Evolutionary conservation across 2,329 filamentous ascomycete genomes (phyloP).

Genomic region (Aspergillus pseudoterreus): DNA sequence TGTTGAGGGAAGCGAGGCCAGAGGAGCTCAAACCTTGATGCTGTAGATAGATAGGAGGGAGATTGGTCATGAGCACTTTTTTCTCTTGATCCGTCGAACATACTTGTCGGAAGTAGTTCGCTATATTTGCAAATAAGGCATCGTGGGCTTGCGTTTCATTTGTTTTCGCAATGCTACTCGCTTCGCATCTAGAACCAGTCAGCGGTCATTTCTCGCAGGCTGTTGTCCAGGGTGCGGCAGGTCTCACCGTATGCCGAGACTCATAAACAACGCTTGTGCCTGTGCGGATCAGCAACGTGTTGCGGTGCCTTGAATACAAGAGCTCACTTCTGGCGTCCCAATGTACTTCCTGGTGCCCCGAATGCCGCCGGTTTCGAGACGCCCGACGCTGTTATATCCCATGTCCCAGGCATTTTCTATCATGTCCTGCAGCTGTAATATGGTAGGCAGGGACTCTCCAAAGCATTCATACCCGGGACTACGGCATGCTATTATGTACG

Average conservation of each 20-base stretch:
- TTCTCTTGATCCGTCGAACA: conserved; percentile 48
- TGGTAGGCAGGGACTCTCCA: conserved; percentile 61
- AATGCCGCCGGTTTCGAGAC: conserved; percentile 81
- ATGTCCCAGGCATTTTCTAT: conserved; percentile 87
- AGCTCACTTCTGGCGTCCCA: conserved; percentile 77
- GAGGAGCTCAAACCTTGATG: conserved; percentile 57
- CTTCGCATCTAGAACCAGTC: conserved; percentile 50
- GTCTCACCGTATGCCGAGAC: conserved; percentile 62
- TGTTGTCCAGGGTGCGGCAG: background rate
- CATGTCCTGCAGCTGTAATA: conserved; percentile 77
- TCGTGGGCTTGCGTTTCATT: conserved; percentile 48
- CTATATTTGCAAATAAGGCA: conserved; percentile 63
- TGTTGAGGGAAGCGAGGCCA: background rate
- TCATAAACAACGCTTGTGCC: conserved; percentile 75
- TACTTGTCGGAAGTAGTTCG: conserved; percentile 66
- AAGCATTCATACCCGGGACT: conserved; percentile 60
- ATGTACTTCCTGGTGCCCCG: conserved; percentile 91
- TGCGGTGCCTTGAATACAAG: background rate
- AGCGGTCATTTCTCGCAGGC: conserved; percentile 2
- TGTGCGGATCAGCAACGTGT: conserved; percentile 31
- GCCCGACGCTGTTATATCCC: conserved; percentile 71
- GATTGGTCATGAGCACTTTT: conserved; percentile 66
- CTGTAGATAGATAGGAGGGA: conserved; percentile 88
- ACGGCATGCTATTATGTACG: conserved; percentile 64
- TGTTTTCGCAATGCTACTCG: conserved; percentile 54